Conservation (phyloP, 805 yeast genomes). For the Phaffomyces opuntiae region DNA sequence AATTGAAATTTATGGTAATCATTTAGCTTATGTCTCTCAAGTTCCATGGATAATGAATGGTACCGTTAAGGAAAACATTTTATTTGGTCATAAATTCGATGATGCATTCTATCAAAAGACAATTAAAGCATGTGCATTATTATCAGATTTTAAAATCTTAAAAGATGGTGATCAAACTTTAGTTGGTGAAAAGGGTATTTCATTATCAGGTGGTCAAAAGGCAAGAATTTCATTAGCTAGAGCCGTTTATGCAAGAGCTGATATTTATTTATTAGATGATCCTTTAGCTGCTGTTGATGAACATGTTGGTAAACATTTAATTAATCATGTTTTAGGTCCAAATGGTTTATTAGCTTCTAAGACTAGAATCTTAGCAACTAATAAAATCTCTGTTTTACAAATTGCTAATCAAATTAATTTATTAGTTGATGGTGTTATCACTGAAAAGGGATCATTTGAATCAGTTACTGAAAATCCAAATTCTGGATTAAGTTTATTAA, state of each 20-base stretch:
- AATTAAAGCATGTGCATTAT: constrained; percentile 80
- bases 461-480: constrained; percentile 39
- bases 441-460: constrained; percentile 58
- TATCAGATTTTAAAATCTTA: constrained; percentile 66
- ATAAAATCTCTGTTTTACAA: constrained; percentile 73
- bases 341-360: constrained; percentile 69
- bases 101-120: constrained; percentile 75
- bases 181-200: constrained; percentile 96
- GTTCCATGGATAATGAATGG: constrained; percentile 98
- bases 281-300: constrained; percentile 96
- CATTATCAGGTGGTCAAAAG: constrained; percentile 95
- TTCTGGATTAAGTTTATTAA: constrained; percentile 46
- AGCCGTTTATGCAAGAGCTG: constrained; percentile 93
- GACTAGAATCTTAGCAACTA: constrained; percentile 78
- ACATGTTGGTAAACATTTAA: constrained; percentile 86
- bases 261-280: constrained; percentile 84
- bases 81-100: constrained; percentile 84
- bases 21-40: constrained; percentile 82
- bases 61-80: constrained; percentile 80
- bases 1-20: constrained; percentile 61
- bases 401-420: constrained; percentile 66
- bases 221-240: constrained; percentile 92
- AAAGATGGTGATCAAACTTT: constrained; percentile 88
- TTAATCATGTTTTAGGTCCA: constrained; percentile 76
- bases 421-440: constrained; percentile 60